A percentile compares a stretch with the other conserved stretches of the same genome.
phyloP scores from a whole-genome alignment of 495 filamentous ascomycete species.

The Rhypophila decipiens region DNA sequence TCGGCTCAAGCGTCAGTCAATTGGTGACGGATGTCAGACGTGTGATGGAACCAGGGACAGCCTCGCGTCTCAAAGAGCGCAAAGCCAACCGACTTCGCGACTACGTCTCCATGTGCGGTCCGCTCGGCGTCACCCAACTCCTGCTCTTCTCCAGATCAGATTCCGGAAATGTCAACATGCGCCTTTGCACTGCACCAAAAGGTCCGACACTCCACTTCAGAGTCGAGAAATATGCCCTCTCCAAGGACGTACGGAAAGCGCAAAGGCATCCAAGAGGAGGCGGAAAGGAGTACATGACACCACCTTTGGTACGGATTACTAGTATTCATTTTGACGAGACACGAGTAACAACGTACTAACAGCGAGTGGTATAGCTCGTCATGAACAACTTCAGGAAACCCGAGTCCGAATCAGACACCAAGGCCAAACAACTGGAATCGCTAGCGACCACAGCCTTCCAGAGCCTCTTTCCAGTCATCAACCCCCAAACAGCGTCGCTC shows the following conservation, averaged over 20 bases:
- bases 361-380: constrained; percentile 77
- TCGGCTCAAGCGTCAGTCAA: constrained; percentile 86
- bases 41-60: constrained; percentile 95
- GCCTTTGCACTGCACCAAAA: constrained; percentile 80
- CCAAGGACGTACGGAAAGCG: constrained; percentile 78
- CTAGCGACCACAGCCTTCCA: constrained; percentile 95
- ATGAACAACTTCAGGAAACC: constrained; percentile 94
- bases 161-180: constrained; percentile 86
- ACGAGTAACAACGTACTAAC: no score
- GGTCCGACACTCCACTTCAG: constrained; percentile 91
- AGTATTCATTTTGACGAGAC: no score
- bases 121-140: constrained; percentile 88
- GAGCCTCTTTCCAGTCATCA: constrained; percentile 92
- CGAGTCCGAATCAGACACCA: constrained; percentile 54
- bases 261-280: constrained; percentile 74
- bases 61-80: constrained; percentile 79
- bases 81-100: constrained; percentile 85
- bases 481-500: constrained; percentile 81
- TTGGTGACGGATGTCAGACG: constrained; percentile 83
- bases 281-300: constrained; percentile 72
- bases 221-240: constrained; percentile 93
- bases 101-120: constrained; percentile 92
- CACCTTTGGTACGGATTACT: constrained; percentile 73
- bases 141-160: constrained; percentile 88
- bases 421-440: constrained; percentile 70